Evolutionary conservation across 2,329 filamentous ascomycete species (phyloP), one percentile per base, ranked within the genome.

Genomic region (Lasiodiplodia sp.): DNA sequence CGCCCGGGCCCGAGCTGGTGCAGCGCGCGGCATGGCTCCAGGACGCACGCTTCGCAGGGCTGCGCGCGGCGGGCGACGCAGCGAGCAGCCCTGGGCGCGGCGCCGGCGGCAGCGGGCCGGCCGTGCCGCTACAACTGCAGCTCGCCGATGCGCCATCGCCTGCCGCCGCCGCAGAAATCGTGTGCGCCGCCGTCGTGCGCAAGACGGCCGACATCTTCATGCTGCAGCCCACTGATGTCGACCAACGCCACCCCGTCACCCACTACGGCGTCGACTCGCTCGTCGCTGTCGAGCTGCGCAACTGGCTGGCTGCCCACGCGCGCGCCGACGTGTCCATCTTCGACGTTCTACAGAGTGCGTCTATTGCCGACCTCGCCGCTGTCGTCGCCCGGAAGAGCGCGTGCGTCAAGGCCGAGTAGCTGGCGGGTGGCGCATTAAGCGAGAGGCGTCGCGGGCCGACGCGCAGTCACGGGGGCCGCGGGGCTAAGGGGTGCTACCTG

Each of bases 201-300:
- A 28, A 28, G 25, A 31, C 47, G 25, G 62, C 44, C 25, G 51
- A 53, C 49, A 55, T 55, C 47, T 53, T 55, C 63, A 49, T 66
- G 63, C 16, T 66, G 11, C 49, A 49, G n/a, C 51, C 5, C 14
- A 51, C 34, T n/a, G 65, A 70, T 1, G 47, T 70, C 14, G 40
- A 37, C 40, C 1, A 28, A 16, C 34, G 37, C n/a, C 25, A 52
- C 28, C 62, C 52, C 2, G 18, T 69, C 28, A 14, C 37, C 34
- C 28, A 40, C 11, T 69, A 70, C 14, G 74, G 74, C 14, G 70
- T 76, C 8, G 75, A 76, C 63, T 75, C 73, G 8, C 64, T 75
- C 6, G 69, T 74, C 2, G 72, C 74, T 11, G 70, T 75, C 4
- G 73, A 75, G 66, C 64, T 76, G 52, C 67, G 73, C 2, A 74